Evolutionary conservation across 768 basidiomycete genomes (phyloP).

Genomic region (Boletales sp.): DNA sequence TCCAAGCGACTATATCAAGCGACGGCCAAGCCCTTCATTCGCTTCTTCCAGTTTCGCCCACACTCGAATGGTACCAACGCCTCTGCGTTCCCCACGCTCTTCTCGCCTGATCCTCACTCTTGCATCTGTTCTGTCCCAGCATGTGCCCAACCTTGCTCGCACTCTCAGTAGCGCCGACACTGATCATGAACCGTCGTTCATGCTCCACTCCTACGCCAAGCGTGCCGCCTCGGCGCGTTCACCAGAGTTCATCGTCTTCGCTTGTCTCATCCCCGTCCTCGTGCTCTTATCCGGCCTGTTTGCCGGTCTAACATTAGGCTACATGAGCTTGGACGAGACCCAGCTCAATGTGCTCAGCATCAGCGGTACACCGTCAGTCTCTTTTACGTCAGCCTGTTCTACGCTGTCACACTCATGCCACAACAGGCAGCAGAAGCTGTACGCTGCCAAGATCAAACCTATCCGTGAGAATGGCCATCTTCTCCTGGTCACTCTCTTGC

Average conservation of each 20-base stretch:
- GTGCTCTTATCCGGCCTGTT: slow-evolving; percentile 82
- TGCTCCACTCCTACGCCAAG: slow-evolving; percentile 27
- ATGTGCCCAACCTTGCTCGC: slow-evolving; percentile 42
- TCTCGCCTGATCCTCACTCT: slow-evolving; percentile 45
- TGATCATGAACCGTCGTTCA: slow-evolving; percentile 1
- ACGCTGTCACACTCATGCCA: background rate
- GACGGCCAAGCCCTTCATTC: background rate
- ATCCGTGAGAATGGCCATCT: slow-evolving; percentile 82
- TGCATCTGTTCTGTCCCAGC: slow-evolving; percentile 40
- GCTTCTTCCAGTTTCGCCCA: background rate
- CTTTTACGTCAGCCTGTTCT: background rate
- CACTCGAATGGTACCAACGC: slow-evolving; percentile 39
- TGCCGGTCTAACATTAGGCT: slow-evolving; percentile 89
- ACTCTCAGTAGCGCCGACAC: slow-evolving; percentile 7
- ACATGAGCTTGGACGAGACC: slow-evolving; percentile 91
- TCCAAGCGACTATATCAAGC: background rate
- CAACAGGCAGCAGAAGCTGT: slow-evolving; percentile 69
- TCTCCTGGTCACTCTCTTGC: slow-evolving; percentile 74
- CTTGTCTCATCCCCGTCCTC: slow-evolving; percentile 74
- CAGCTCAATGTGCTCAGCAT: slow-evolving; percentile 85
- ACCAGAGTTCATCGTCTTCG: slow-evolving; percentile 38
- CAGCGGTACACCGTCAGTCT: slow-evolving; percentile 73
- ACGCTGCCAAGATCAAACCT: slow-evolving; percentile 83
- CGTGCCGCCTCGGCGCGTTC: slow-evolving; percentile 24
- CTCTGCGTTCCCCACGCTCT: slow-evolving; percentile 31